Evolutionary conservation across 305 asterid genomes (phyloP).

Genomic region (Fraxinus albicans): DNA sequence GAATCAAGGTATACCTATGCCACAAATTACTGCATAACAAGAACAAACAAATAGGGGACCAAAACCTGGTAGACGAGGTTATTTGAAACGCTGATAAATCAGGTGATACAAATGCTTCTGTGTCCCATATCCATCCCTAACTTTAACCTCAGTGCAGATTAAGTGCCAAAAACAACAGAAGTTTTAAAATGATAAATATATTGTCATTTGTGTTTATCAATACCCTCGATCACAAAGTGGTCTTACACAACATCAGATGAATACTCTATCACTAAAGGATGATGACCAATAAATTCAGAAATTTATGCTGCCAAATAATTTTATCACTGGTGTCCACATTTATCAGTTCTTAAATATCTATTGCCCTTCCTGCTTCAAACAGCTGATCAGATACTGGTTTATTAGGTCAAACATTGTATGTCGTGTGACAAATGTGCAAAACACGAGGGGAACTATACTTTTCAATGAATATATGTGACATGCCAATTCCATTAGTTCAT

Average conservation of each 20-base stretch:
- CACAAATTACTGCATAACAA: neutral
- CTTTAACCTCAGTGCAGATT: neutral
- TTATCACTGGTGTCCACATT: neutral
- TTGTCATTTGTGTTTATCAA: neutral
- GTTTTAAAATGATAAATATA: neutral
- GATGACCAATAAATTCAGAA: neutral
- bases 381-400: neutral
- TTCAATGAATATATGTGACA: neutral
- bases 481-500: neutral
- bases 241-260: neutral
- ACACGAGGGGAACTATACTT: neutral
- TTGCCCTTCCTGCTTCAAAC: constrained; percentile 4
- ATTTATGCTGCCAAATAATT: neutral
- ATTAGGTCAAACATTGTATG: neutral
- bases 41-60: neutral
- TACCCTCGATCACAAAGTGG: neutral
- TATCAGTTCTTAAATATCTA: neutral
- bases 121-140: constrained; percentile 8
- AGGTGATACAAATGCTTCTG: neutral
- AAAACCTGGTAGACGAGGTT: neutral
- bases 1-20: neutral
- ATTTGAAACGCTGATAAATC: constrained; percentile 1
- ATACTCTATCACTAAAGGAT: neutral
- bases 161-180: neutral
- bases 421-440: neutral